phyloP scores from a whole-genome alignment of 352 stramenopile species.

The Globisporangium orthogonon region DNA sequence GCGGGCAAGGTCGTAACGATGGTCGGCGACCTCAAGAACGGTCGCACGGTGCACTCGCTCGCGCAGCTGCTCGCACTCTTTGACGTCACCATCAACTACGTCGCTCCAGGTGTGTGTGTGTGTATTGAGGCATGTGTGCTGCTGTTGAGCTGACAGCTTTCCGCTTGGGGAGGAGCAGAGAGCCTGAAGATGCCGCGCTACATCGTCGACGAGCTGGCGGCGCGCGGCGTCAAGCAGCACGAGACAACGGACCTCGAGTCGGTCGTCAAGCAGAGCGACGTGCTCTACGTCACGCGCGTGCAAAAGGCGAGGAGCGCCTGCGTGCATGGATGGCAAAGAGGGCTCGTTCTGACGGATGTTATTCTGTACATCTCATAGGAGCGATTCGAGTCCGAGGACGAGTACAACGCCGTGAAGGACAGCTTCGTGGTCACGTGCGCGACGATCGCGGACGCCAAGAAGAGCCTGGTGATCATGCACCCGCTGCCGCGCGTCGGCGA shows the following conservation, averaged over 20 bases:
- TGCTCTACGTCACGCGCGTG: constrained; percentile 98
- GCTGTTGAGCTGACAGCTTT: background rate
- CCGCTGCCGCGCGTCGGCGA: constrained; percentile 97
- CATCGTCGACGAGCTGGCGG: constrained; percentile 66
- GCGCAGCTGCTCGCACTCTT: constrained; percentile 93
- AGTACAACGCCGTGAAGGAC: constrained; percentile 95
- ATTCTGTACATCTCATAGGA: constrained; percentile 49
- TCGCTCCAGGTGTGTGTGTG: constrained; percentile 51
- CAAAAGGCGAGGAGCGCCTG: constrained; percentile 63
- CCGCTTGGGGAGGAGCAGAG: constrained; percentile 15
- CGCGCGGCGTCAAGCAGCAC: constrained; percentile 79
- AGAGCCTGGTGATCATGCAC: constrained; percentile 96
- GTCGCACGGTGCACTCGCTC: constrained; percentile 97
- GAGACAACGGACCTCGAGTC: constrained; percentile 78
- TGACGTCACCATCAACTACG: constrained; percentile 89
- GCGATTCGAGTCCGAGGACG: constrained; percentile 91
- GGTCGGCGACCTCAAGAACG: constrained; percentile 98
- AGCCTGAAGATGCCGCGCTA: constrained; percentile 83
- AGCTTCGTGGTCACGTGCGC: constrained; percentile 73
- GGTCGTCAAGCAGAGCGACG: constrained; percentile 90
- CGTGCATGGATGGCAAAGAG: background rate
- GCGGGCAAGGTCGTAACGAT: constrained; percentile 92
- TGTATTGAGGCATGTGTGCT: background rate
- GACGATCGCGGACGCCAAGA: constrained; percentile 83
- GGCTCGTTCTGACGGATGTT: too few relatives aligned